Evolutionary conservation across 2,329 filamentous ascomycete genomes (phyloP), one percentile per base, ranked within the genome.

Genomic region (Colletotrichum lini): DNA sequence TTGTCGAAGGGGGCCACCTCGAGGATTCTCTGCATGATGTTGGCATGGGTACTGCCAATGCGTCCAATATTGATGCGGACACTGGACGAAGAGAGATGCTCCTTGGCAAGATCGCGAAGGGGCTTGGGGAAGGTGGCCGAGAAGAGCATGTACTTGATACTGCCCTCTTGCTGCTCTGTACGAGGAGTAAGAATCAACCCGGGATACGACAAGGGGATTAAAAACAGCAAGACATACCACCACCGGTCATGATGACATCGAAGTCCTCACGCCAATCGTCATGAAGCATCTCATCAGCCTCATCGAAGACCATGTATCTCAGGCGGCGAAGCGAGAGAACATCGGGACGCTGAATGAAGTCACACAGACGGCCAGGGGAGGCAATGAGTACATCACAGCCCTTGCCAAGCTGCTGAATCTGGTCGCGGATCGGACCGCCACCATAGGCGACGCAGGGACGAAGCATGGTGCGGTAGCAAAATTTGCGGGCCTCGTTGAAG

Each of bases 381-480:
- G 90, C 95, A 75, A 98, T 91, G 16, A 99, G 87, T 52, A 99
- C 84, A 76, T 99, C 96, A 75, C 96, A 98, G 7, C 96, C 96
- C 80, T 91, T 93, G 71, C 87, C 86, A 1, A 99, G 87, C 78
- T 97, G 92, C 8, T 87, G 83, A 5, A 91, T 85, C 81, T 98
- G 94, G 15, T 92, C 88, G 2, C 82, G 80, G n/a, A 90, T 78
- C 0, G 94, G 93, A 8, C 91, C 91, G 73, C 96, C 96, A 60
- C 96, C 96, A 75, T 98, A 99, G 40, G 93, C 86, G 53, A 97
- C 94, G 75, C 93, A 95, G 30, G 96, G 96, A 50, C 96, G 94
- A 69, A 99, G 87, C 94, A 97, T 98, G 4, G 94, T 95, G 1
- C 96, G 92, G 77, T 99, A 99, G 80, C 95, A 98, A 59, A 98